phyloP scores from a whole-genome alignment of 2,329 filamentous ascomycete genomes.

The Aspergillus sp. region DNA sequence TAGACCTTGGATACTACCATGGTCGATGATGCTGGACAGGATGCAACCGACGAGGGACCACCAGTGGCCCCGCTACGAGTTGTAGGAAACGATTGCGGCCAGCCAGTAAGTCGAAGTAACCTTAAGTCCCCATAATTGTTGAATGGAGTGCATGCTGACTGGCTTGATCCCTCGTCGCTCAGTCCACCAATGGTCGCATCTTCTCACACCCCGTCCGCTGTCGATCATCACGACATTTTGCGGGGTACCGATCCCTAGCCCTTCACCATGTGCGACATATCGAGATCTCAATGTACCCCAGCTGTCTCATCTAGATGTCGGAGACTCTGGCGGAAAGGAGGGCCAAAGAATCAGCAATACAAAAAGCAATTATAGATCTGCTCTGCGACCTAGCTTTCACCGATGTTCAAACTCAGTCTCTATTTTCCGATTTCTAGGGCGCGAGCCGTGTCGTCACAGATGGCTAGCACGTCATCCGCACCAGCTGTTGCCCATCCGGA shows the following conservation, averaged over 20 bases:
- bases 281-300: background rate
- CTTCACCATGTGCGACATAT: background rate
- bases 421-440: background rate
- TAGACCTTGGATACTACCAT: background rate
- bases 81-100: background rate
- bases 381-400: background rate
- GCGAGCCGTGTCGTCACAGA: background rate
- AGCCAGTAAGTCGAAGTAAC: background rate
- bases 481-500: slow-evolving; percentile 6
- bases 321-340: background rate
- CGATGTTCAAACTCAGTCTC: background rate
- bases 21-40: background rate
- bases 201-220: background rate
- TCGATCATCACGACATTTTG: background rate
- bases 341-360: background rate
- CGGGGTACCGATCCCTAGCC: background rate
- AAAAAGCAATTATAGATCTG: background rate
- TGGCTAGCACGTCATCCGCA: slow-evolving; percentile 8
- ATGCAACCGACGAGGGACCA: too few species aligned
- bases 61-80: too few species aligned
- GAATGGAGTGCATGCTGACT: background rate
- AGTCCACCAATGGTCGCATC: background rate
- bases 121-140: background rate
- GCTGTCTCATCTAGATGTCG: background rate
- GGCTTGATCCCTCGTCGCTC: background rate